Evolutionary conservation across 345 rosid genomes (phyloP).

Genomic region (sweet orange (Citrus sinensis)): DNA sequence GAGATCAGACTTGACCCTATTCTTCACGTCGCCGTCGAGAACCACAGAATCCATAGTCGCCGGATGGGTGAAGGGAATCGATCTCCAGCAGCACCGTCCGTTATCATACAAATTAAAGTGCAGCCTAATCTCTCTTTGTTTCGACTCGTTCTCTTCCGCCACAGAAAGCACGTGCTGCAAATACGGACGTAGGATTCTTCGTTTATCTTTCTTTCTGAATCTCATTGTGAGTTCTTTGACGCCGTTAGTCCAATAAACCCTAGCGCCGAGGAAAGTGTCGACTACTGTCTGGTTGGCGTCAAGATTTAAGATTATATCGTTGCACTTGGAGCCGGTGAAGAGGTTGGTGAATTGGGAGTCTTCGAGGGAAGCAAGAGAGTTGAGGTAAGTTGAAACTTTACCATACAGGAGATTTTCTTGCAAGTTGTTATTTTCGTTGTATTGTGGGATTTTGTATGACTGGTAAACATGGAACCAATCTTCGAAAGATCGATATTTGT

Average conservation of each 20-base stretch:
- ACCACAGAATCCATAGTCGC: conserved; percentile 57
- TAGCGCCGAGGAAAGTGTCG: conserved; percentile 55
- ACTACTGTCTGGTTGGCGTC: conserved; percentile 35
- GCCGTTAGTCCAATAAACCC: conserved; percentile 40
- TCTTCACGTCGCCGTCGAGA: conserved; percentile 54
- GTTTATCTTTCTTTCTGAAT: conserved; percentile 48
- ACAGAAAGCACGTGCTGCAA: conserved; percentile 55
- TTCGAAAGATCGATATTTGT: conserved; percentile 27
- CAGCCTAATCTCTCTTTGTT: conserved; percentile 36
- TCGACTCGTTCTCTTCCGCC: conserved; percentile 41
- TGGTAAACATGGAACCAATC: conserved; percentile 44
- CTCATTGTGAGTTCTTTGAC: conserved; percentile 32
- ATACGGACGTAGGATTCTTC: conserved; percentile 61
- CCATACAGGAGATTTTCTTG: conserved; percentile 53
- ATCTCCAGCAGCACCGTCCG: conserved; percentile 45
- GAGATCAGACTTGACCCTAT: conserved; percentile 53
- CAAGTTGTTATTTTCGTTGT: conserved; percentile 23
- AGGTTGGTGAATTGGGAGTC: conserved; percentile 59
- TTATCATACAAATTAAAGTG: conserved; percentile 30
- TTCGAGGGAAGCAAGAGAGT: conserved; percentile 47
- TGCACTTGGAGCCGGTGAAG: conserved; percentile 43
- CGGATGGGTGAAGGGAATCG: conserved; percentile 52
- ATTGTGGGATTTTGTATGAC: conserved; percentile 46
- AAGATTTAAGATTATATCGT: conserved; percentile 42
- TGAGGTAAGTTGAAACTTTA: conserved; percentile 46